Percentiles rank a stretch among this genome's conserved stretches.
Conservation (phyloP, 345 rosid genomes). For the Anastatica hierochuntica region DNA sequence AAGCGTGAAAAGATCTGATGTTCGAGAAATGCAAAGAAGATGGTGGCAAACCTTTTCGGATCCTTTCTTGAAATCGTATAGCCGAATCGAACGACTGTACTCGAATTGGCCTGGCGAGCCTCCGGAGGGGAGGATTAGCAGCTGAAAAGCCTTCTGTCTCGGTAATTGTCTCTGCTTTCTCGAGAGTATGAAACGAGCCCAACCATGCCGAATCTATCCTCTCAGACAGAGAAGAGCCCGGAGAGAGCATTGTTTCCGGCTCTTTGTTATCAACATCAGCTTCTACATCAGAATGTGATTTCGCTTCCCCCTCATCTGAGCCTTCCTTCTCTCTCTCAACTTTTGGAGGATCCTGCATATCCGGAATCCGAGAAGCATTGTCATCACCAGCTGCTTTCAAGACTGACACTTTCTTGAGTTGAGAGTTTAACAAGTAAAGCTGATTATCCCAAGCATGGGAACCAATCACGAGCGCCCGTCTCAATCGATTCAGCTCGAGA, state of each 20-base stretch:
- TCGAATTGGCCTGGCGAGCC: slow-evolving; percentile 44
- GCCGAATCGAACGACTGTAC: slow-evolving; percentile 89
- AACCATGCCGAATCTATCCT: slow-evolving; percentile 95
- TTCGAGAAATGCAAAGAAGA: slow-evolving; percentile 62
- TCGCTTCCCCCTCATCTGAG: slow-evolving; percentile 24
- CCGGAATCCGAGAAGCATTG: slow-evolving; percentile 23
- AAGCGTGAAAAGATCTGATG: slow-evolving; percentile 73
- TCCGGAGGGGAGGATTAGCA: slow-evolving; percentile 35
- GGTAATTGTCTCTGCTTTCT: slow-evolving; percentile 26
- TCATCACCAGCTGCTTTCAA: slow-evolving; percentile 31
- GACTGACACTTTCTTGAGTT: slow-evolving; percentile 38
- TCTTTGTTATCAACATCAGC: slow-evolving; percentile 16
- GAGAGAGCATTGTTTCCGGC: slow-evolving; percentile 25
- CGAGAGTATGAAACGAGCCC: slow-evolving; percentile 46
- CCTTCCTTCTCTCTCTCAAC: slow-evolving; percentile 18
- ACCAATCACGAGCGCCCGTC: slow-evolving; percentile 57
- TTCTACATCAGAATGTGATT: slow-evolving; percentile 36
- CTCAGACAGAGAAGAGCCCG: slow-evolving; percentile 62
- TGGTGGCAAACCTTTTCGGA: slow-evolving; percentile 46
- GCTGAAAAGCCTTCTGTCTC: slow-evolving; percentile 33
- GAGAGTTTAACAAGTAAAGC: slow-evolving; percentile 56
- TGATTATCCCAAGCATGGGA: slow-evolving; percentile 74
- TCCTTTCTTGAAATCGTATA: slow-evolving; percentile 53
- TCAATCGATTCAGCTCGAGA: slow-evolving; percentile 61
- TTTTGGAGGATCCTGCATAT: slow-evolving; percentile 23